phyloP scores from a whole-genome alignment of 371 early-diverging fungal species.

The Mortierella polycephala region DNA sequence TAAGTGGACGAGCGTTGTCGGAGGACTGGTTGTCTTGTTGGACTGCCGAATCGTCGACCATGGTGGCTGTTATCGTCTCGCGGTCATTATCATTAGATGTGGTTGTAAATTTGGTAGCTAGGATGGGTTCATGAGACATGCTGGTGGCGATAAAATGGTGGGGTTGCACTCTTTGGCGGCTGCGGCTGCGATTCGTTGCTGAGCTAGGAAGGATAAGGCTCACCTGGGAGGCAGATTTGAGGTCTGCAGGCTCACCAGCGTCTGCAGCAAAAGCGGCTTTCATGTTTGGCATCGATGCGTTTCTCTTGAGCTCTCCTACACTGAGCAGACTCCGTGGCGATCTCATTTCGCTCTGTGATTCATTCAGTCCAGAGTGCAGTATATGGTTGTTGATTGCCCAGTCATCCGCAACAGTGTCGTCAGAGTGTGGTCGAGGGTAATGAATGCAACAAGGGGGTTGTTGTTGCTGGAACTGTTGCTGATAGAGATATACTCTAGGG shows the following conservation, averaged over 20 bases:
- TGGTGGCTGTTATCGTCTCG: too few species aligned
- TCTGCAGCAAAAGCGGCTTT: background rate
- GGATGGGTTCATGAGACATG: background rate
- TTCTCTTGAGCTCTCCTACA: background rate
- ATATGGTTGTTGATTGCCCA: slow-evolving; percentile 22
- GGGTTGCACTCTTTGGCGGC: slow-evolving; percentile 26
- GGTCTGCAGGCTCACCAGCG: background rate
- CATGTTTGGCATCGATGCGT: slow-evolving; percentile 13
- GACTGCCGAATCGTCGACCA: background rate
- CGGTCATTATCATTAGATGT: background rate
- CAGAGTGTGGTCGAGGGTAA: slow-evolving; percentile 1
- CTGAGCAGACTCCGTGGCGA: background rate
- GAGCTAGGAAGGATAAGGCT: slow-evolving; percentile 9
- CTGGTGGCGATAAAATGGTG: slow-evolving; percentile 17
- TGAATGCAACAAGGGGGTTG: slow-evolving; percentile 3
- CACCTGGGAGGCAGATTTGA: slow-evolving; percentile 10
- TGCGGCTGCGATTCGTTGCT: slow-evolving; percentile 12
- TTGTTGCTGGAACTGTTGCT: slow-evolving; percentile 19
- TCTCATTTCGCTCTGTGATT: background rate
- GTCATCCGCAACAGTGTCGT: slow-evolving; percentile 17
- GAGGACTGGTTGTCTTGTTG: too few species aligned
- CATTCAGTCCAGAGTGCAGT: slow-evolving; percentile 15
- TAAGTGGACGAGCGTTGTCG: too few species aligned
- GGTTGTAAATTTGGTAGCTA: background rate
- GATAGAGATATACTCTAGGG: slow-evolving; percentile 36